Evolutionary conservation across 805 yeast species (phyloP), one percentile per base, ranked within the genome.

Genomic region (Kazachstania viticola): DNA sequence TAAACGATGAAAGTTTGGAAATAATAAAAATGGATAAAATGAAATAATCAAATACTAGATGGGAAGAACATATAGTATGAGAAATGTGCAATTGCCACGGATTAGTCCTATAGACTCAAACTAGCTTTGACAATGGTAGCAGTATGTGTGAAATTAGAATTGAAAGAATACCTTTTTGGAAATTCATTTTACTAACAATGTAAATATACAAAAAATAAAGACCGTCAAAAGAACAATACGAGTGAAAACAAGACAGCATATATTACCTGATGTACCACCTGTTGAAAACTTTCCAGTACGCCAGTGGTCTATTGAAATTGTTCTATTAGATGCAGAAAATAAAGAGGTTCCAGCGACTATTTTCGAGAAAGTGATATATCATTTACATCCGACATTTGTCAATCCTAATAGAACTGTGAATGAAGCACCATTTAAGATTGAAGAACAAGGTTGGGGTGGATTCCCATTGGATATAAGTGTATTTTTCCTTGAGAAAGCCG

Each of bases 401-500:
- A 85, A 85, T 56, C 97, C 97, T 5, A 77, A 73, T 40, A 72
- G 96, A 54, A 66, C 79, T 11, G 54, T 84, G 50, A 83, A 81
- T 49, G 77, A 75, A 50, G 71, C 81, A 9, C 98, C 98, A 8
- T 88, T 88, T 62, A 71, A 61, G 49, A 78, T 88, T 35, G 82
- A 76, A 51, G 98, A 88, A 56, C 78, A 83, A 62, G 98, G 98
- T 29, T 88, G 98, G 97, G 98, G 97, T 55, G 97, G 88, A 44
- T 88, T 88, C 48, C 95, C 87, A 49, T 69, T 91, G 52, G 81
- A 81, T 25, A 75, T 91, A 37, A 69, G 80, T 17, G 65, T 87
- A 30, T 79, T 80, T 40, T 64, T 82, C 30, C 68, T 78, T n/a
- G 97, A 94, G 40, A 81, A 79, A 51, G 81, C 79, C 32, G 97